Base-by-base conservation (phyloP, 805 yeast genomes). In the Starmera pachycereana region DNA sequence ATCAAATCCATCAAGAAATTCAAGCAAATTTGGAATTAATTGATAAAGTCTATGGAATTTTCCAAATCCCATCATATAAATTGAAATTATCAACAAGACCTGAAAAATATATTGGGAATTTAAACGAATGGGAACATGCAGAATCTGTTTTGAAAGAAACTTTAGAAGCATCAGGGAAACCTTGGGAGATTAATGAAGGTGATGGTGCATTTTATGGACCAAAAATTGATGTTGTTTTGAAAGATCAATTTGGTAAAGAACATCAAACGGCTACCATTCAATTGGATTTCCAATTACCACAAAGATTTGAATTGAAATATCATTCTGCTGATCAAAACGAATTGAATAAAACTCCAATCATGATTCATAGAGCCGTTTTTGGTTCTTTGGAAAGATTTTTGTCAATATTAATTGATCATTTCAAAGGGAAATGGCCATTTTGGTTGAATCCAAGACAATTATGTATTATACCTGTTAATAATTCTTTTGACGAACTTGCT, bases 131-230 rank as follows among this genome's bases (percentile, higher is more conserved):
- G 98, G 66, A 83, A 44, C 61, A 60, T 16, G 98, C 99, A 1
- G 98, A 92, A 56, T 33, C 48, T 7, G 76, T 76, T 39, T 66
- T 92, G 43, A 70, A 70, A 27, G 51, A 57, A 1, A 89, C 85
- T 1, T 60, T 92, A 36, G 66, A 80, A 38, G 51, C 59, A 11
- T 61, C 70, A 11, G 78, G 78, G 1, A 63, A 68, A 33, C 57
- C 64, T 6, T 89, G 96, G 94, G 56, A 70, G 13, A 50, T 85
- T 8, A 78, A 88, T 48, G 85, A 78, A 45, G 96, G 94, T n/a
- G 99, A 92, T 59, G 98, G 98, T 29, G 99, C 84, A 8, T 78
- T 78, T 58, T 92, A 92, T 63, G 98, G 98, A 0, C 98, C 98
- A 27, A 90, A 90, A 56, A 87, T 92, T 44, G 98, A 92, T 59